Evolutionary conservation across 2,329 filamentous ascomycete species (phyloP), one percentile per base, ranked within the genome.

Genomic region (Zymoseptoria ardabiliae): DNA sequence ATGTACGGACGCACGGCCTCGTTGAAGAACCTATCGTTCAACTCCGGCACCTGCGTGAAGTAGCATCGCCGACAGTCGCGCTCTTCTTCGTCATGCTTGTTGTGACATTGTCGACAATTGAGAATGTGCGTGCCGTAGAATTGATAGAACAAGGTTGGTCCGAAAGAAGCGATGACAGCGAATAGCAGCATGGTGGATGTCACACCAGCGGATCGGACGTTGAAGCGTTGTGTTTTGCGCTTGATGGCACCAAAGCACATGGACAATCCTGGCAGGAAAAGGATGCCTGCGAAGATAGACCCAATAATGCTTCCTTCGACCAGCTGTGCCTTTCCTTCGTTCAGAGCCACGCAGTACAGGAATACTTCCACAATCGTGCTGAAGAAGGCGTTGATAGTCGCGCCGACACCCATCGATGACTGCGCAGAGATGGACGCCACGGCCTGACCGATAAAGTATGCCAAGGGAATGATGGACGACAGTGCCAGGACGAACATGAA

Each of bases 201-300:
- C 35, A 97, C 94, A 71, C 94, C 91, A 28, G 94, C 94, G 35
- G 93, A 97, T 70, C 88, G 91, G 63, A 94, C 92, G 72, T 99
- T 99, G 82, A 99, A 99, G 50, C 94, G 87, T 73, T 99, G 94
- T 1, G 94, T 99, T 78, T 99, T 99, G 68, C 95, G 87, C 78
- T 96, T 96, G 71, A 99, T 87, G 19, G 95, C 95, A 51, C 94
- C 94, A 70, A 97, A 99, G 75, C 94, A 99, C 94, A 99, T 99
- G 59, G 93, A 97, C 35, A 99, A 74, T 1, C 94, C 94, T 0
- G 94, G 94, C 52, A 99, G 81, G 72, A 99, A 96, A 13, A 99
- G 81, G 51, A 99, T 90, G 77, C 94, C 94, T 3, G 93, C 93
- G 73, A 99, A 97, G 62, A 99, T 97, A 74, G 94, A 99, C 62